These are phyloP conservation scores for Heliosperma pusillum DNA, from an alignment of 148 eudicot species.

Conservation along the genomic window DNA sequence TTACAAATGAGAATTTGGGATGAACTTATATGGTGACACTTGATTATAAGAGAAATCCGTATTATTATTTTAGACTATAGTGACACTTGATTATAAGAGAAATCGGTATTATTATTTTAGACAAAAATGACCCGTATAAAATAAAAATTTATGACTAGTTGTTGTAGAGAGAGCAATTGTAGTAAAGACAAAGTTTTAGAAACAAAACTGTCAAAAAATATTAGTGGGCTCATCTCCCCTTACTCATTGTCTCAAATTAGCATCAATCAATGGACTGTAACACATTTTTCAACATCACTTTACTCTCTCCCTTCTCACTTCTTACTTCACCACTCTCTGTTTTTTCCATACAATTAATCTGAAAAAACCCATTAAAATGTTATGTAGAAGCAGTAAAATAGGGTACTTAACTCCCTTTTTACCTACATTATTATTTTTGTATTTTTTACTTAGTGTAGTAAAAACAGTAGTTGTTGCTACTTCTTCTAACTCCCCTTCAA, in stretches of 20 bases:
- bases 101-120: too few relatives aligned
- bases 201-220: background rate
- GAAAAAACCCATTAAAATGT: background rate
- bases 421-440: slow-evolving; percentile 12
- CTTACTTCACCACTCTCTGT: background rate
- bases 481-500: background rate
- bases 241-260: background rate
- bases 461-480: background rate
- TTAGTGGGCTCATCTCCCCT: background rate
- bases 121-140: too few relatives aligned
- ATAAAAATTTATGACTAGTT: too few relatives aligned
- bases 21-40: too few relatives aligned
- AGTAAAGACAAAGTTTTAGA: slow-evolving; percentile 8
- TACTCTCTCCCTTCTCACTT: background rate
- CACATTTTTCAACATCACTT: slow-evolving; percentile 6
- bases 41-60: too few relatives aligned
- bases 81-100: too few relatives aligned
- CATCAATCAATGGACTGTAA: slow-evolving; percentile 5
- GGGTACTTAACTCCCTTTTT: background rate
- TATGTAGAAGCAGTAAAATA: slow-evolving; percentile 2
- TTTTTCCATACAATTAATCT: background rate
- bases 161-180: background rate
- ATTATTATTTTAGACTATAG: too few relatives aligned
- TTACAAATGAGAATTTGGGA: too few relatives aligned
- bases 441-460: background rate